Percentiles rank a stretch among this genome's conserved stretches.
Conservation (phyloP, 495 filamentous ascomycete genomes). For the Xylaria grammica region DNA sequence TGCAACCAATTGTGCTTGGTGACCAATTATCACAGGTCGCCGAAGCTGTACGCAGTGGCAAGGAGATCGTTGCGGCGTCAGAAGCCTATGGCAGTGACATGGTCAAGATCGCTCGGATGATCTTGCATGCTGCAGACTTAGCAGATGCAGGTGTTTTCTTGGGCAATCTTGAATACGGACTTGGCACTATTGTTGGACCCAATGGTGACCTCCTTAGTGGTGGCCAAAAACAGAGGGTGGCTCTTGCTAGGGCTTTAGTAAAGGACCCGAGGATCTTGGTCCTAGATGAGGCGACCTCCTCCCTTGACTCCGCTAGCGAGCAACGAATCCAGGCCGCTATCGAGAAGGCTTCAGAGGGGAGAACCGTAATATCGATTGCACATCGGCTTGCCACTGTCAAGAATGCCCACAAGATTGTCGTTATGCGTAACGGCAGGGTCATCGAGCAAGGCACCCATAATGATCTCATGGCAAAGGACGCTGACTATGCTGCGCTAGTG, state of each 20-base stretch:
- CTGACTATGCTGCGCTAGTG: slow-evolving; percentile 51
- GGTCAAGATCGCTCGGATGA: slow-evolving; percentile 40
- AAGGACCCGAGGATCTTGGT: slow-evolving; percentile 54
- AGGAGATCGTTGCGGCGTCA: slow-evolving; percentile 32
- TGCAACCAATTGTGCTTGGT: slow-evolving; percentile 34
- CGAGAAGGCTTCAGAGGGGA: slow-evolving; percentile 48
- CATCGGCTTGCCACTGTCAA: slow-evolving; percentile 73
- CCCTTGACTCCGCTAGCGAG: slow-evolving; percentile 60
- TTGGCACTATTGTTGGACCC: slow-evolving; percentile 55
- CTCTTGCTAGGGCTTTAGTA: slow-evolving; percentile 60
- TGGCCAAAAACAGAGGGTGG: slow-evolving; percentile 67
- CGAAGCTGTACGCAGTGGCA: slow-evolving; percentile 31
- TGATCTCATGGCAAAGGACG: slow-evolving; percentile 38
- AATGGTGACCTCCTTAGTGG: slow-evolving; percentile 56
- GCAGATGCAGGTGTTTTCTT: slow-evolving; percentile 50
- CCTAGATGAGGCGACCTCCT: slow-evolving; percentile 63
- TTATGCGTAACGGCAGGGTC: slow-evolving; percentile 60
- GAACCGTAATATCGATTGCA: slow-evolving; percentile 76
- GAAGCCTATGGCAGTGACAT: slow-evolving; percentile 25
- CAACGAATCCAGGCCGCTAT: slow-evolving; percentile 58
- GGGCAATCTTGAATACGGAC: slow-evolving; percentile 43
- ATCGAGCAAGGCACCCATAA: slow-evolving; percentile 62
- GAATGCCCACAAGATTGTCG: slow-evolving; percentile 64
- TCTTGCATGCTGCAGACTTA: slow-evolving; percentile 39
- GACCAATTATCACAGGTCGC: slow-evolving; percentile 28